Conservation (phyloP, 2,329 filamentous ascomycete genomes). For the Esteya vermicola region DNA sequence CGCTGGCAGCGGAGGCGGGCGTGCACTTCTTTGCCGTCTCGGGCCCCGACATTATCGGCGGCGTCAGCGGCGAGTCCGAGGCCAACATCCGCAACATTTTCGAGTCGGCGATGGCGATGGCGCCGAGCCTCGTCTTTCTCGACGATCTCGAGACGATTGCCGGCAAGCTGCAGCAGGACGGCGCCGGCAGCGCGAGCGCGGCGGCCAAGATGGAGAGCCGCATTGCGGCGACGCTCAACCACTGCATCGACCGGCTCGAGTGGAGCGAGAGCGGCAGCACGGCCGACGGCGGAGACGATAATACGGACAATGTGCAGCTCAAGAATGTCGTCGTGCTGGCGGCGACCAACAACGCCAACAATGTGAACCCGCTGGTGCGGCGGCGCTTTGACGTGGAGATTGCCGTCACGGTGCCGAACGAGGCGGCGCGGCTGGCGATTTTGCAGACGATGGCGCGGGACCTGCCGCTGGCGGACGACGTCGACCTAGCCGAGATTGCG, state of each 20-base stretch:
- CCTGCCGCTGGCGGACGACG: slow-evolving; percentile 48
- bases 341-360: slow-evolving; percentile 79
- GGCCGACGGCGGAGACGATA: too few relatives aligned
- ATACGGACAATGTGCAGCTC: too few relatives aligned
- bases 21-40: slow-evolving; percentile 73
- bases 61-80: slow-evolving; percentile 81
- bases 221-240: slow-evolving; percentile 69
- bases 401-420: slow-evolving; percentile 76
- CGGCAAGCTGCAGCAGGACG: slow-evolving; percentile 60
- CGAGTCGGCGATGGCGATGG: slow-evolving; percentile 72
- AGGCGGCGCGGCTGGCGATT: slow-evolving; percentile 64
- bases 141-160: slow-evolving; percentile 88
- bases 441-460: slow-evolving; percentile 57
- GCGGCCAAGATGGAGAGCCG: slow-evolving; percentile 56
- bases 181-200: slow-evolving; percentile 48
- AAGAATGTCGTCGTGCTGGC: slow-evolving; percentile 69
- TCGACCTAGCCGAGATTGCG: slow-evolving; percentile 62
- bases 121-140: slow-evolving; percentile 82
- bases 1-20: slow-evolving; percentile 60
- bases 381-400: slow-evolving; percentile 71
- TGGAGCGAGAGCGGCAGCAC: slow-evolving; percentile 49
- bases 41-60: slow-evolving; percentile 66
- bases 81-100: slow-evolving; percentile 76
- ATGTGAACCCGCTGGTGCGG: slow-evolving; percentile 63
- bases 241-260: slow-evolving; percentile 74